Base-by-base conservation (phyloP, 345 rosid species). In the Lumnitzera littorea region DNA sequence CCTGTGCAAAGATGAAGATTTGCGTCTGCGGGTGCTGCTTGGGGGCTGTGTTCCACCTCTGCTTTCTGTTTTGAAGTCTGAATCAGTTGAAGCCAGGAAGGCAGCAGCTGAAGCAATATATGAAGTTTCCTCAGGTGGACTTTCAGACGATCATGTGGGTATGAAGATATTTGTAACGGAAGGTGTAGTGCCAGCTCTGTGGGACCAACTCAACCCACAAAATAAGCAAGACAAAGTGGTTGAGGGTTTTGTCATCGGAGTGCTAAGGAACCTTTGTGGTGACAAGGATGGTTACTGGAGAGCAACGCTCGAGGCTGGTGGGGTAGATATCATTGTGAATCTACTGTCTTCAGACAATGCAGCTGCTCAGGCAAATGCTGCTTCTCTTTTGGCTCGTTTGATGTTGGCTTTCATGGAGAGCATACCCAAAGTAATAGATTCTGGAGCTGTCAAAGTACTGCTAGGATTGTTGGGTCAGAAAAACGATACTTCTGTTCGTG, bases 31-130 rank as follows among this genome's bases (percentile, higher is more conserved):
- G 72, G 88, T 91, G 50, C 80, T 91, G 20, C 87, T 89, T 20
- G 98, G 96, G 24, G 96, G 98, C 56, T 91, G 98, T 64, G 81
- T 89, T 66, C 98, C 95, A 0, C 98, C 96, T 13, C 61, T 91
- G 57, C 84, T 91, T 53, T 82, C 83, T 2, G 88, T 89, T 70
- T 66, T 91, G 81, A 89, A 85, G 68, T 88, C 96, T 49, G 81
- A 80, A 50, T 78, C 81, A 29, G 61, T 75, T 68, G 96, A 86
- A 29, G 91, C 89, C 25, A 78, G 84, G 77, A 84, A 79, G 67
- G 91, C 81, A 46, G 92, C 92, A 7, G 87, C 96, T 12, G 95
- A 84, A 63, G 92, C 98, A 1, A 75, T 88, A 50, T 86, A 71
- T 73, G 95, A 83, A 79, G 95, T 86, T 60, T 91, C 98, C 7